phyloP scores from a whole-genome alignment of 2,329 filamentous ascomycete species.

The Leptographium galeiforme region DNA sequence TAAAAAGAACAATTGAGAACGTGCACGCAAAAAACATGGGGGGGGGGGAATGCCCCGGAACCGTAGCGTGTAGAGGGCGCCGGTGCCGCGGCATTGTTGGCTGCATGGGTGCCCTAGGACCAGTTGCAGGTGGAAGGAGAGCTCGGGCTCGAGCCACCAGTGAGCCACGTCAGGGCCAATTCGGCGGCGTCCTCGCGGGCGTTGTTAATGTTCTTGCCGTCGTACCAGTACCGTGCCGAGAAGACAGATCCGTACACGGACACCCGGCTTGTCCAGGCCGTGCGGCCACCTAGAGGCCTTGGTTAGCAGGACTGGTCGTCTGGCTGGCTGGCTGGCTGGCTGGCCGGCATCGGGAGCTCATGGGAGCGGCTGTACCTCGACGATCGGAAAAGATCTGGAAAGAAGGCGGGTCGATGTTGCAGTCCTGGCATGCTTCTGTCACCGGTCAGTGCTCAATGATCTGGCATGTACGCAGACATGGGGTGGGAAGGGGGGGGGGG shows the following conservation, averaged over 20 bases:
- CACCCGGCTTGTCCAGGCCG: conserved; percentile 78
- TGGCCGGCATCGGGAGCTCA: background rate
- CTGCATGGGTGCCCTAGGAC: background rate
- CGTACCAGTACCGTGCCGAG: conserved; percentile 79
- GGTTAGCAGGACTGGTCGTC: background rate
- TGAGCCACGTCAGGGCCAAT: conserved; percentile 51
- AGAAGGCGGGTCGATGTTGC: conserved; percentile 16
- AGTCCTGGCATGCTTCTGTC: conserved; percentile 19
- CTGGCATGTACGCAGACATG: background rate
- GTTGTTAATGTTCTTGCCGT: conserved; percentile 76
- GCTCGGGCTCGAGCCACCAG: conserved; percentile 22
- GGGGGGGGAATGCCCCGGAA: background rate
- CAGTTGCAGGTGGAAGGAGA: conserved; percentile 25
- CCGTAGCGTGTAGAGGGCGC: background rate
- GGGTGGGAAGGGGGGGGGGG: background rate
- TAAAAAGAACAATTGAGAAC: background rate
- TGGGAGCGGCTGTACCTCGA: conserved; percentile 19
- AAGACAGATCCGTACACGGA: conserved; percentile 53
- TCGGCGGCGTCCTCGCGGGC: conserved; percentile 87
- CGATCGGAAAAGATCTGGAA: conserved; percentile 21
- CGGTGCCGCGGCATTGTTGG: background rate
- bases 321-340: background rate
- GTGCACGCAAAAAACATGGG: background rate
- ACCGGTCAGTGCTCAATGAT: background rate
- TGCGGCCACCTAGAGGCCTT: conserved; percentile 56